Conservation (phyloP, 768 basidiomycete genomes). For the Lanmaoa pseudosensibilis region DNA sequence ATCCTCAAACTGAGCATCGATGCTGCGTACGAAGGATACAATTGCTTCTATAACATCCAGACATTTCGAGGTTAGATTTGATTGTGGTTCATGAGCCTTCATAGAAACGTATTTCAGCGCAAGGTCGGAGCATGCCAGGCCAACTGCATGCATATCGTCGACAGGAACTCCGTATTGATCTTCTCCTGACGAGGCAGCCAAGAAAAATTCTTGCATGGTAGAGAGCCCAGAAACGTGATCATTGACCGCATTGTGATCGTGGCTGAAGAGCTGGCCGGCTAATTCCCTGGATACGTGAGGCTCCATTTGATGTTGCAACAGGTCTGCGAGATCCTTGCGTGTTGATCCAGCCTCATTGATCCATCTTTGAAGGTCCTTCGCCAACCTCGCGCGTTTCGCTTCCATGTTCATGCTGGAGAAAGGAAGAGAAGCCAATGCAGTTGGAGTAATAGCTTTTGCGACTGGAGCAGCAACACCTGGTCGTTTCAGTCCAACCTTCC, state of each 20-base stretch:
- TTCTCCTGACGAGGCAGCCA: constrained; percentile 53
- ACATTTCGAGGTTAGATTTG: constrained; percentile 84
- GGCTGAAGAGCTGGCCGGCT: constrained; percentile 80
- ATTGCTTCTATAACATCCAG: constrained; percentile 84
- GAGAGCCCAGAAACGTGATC: constrained; percentile 83
- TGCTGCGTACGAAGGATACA: constrained; percentile 67
- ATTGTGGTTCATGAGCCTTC: constrained; percentile 86
- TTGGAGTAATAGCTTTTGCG: constrained; percentile 35
- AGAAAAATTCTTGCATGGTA: constrained; percentile 73
- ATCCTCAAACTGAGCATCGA: constrained; percentile 80
- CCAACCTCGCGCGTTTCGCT: constrained; percentile 61
- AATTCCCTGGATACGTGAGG: constrained; percentile 75
- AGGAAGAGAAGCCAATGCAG: constrained; percentile 34
- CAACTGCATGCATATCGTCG: constrained; percentile 57
- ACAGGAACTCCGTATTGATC: constrained; percentile 47
- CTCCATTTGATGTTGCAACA: constrained; percentile 91
- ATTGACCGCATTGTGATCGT: constrained; percentile 93
- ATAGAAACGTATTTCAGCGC: constrained; percentile 92
- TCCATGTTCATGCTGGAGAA: constrained; percentile 35
- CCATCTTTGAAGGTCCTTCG: constrained; percentile 81
- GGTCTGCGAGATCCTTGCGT: constrained; percentile 83
- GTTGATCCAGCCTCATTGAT: constrained; percentile 82
- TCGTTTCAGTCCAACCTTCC: constrained; percentile 46
- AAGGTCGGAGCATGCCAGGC: constrained; percentile 87
- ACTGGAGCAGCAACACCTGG: constrained; percentile 36